Evolutionary conservation across 1,284 basidiomycete genomes (phyloP), one percentile per base, ranked within the genome.

Genomic region (Pseudozyma sp.): DNA sequence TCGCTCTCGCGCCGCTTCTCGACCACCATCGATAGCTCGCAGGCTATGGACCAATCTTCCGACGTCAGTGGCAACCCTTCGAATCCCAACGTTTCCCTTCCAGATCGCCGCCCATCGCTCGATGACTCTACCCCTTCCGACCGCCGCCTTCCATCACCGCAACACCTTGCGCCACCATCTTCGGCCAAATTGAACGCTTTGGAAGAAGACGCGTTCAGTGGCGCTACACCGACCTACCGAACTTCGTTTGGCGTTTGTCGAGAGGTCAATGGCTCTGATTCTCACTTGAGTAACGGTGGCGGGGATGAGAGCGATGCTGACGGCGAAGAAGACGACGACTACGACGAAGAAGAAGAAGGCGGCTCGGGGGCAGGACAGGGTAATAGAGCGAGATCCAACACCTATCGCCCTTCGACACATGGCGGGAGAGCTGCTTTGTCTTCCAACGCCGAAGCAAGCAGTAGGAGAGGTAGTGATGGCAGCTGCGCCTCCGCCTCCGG

Each of bases 121-220:
- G 25, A 31, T 31, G 25, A 31, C 25, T 31, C 25, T 31, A 31
- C 25, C 25, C 3, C 25, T 4, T n/a, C 19, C 14, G 59, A 58
- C 14, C 21, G 40, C 25, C n/a, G 44, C 12, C 52, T n/a, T 3
- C 9, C 47, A 0, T 54, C 45, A 3, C 39, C 38, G 0, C 13
- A n/a, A 1, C 52, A 58, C 7, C 25, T 51, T 8, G 59, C 47
- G 19, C 25, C 50, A 6, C 12, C 54, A 7, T 19, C 52, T 8
- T 16, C 48, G 35, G 38, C 50, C 2, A 7, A 54, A 9, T 12
- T 67, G 42, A 18, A 53, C 16, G 25, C 54, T 25, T 51, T 74
- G n/a, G 71, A 74, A 4, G 71, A 74, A 44, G 71, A 74, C 39
- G 53, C 54, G 0, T 74, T 65, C 31, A 55, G 42, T 38, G 61